Evolutionary conservation across 306 rosid species (phyloP), one percentile per base, ranked within the genome.

Genomic region (Betula pendula): DNA sequence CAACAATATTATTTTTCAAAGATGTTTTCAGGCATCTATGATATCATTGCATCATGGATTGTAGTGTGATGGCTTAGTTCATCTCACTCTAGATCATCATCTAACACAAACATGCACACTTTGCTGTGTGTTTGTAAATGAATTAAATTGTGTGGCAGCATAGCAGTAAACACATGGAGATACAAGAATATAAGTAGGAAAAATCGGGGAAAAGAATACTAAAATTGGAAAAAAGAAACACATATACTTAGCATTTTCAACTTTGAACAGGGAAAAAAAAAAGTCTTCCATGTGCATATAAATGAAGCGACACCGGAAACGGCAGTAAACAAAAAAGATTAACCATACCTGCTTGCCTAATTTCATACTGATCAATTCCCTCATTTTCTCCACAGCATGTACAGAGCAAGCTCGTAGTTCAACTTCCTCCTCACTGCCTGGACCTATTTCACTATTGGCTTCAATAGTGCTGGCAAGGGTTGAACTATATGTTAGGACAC

Each of bases 341-440:
- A 25, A 49, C 24, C 75, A 84, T 71, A 89, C 98, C 93, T 81
- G 89, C 75, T 81, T 90, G 79, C 97, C 98, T 33, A 92, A 90
- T 74, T 88, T 90, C 62, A 51, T 15, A 81, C 88, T 86, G 67
- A 92, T 81, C 82, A 92, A 81, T 82, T 95, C 98, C 83, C 92
- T 89, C 89, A 95, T 92, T 90, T 85, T 92, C 80, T 95, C 98
- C 76, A 92, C 98, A 51, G 98, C 98, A 81, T 87, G 79, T 59
- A 92, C 81, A 35, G 98, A 90, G 84, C 98, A 95, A 79, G 98
- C 98, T 69, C 98, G 92, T 11, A 92, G 83, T 85, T 95, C 98
- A 75, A 95, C 95, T 90, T 95, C 98, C 83, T 92, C 98, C 77
- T 92, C 98, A 31, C 95, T 95, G 71, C 98, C 98, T n/a, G 98